Conservation (phyloP, 2,329 filamentous ascomycete species). For the Colletotrichum higginsianum region DNA sequence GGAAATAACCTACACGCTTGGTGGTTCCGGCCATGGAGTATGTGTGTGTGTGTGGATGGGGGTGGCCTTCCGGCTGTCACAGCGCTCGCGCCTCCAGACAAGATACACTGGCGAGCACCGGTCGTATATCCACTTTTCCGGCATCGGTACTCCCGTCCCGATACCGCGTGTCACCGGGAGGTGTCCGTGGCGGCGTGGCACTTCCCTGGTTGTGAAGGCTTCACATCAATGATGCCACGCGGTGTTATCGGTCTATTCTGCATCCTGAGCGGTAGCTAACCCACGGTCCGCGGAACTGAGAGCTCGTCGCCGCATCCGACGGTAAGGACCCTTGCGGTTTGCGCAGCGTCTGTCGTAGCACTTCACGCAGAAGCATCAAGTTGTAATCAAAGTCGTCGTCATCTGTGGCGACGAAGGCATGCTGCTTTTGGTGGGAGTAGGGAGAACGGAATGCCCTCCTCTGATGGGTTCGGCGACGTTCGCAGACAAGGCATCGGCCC, state of each 20-base stretch:
- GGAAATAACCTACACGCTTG: not conserved
- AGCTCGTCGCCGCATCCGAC: not conserved
- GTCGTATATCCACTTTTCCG: not conserved
- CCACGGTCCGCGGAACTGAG: not conserved
- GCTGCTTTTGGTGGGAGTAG: not conserved
- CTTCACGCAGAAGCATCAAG: not conserved
- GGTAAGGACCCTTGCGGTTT: not conserved
- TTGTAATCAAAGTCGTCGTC: slow-evolving; percentile 26
- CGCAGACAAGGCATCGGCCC: slow-evolving; percentile 35
- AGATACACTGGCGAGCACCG: not conserved
- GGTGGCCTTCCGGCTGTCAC: not conserved
- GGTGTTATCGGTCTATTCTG: not conserved
- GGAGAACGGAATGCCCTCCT: not conserved
- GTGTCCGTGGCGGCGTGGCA: not conserved
- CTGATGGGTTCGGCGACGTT: slow-evolving; percentile 22
- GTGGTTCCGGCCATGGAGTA: not conserved
- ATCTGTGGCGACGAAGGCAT: slow-evolving; percentile 48
- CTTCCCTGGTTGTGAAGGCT: no score
- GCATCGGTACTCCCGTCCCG: not conserved
- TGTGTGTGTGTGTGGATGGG: not conserved
- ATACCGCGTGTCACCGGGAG: not conserved
- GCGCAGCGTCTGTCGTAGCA: not conserved
- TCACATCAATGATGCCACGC: not conserved
- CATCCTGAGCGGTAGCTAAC: no score
- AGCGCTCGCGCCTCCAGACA: not conserved